Evolutionary conservation across 2,329 filamentous ascomycete genomes (phyloP).

Genomic region (Pseudogymnoascus sp.): DNA sequence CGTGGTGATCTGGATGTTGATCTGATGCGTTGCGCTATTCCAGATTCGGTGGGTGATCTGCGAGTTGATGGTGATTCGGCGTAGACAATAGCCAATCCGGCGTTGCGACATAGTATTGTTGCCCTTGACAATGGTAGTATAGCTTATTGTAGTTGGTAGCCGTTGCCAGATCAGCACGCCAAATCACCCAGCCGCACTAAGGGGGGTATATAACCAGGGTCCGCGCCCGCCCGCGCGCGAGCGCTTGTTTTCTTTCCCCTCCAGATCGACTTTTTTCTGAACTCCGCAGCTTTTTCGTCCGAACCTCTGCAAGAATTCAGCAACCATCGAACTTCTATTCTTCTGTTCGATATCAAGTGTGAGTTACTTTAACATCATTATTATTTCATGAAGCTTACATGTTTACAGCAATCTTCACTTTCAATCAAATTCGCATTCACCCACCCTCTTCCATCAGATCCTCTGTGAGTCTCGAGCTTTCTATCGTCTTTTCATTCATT

Average conservation of each 20-base stretch:
- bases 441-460: background rate
- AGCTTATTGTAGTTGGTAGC: background rate
- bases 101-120: background rate
- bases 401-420: background rate
- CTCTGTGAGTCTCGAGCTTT: background rate
- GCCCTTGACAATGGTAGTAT: background rate
- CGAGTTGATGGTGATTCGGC: background rate
- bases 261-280: background rate
- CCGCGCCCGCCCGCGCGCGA: background rate
- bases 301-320: background rate
- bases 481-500: background rate
- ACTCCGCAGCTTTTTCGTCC: background rate
- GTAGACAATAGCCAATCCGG: conserved; percentile 1
- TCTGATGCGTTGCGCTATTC: background rate
- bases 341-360: background rate
- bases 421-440: background rate
- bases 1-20: background rate
- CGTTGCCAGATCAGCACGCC: background rate
- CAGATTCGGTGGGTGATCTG: background rate
- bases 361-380: background rate
- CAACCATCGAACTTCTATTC: background rate
- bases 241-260: background rate
- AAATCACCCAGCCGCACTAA: background rate
- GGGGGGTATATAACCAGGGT: background rate
- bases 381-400: background rate